Evolutionary conservation across 2,329 filamentous ascomycete genomes (phyloP).

Genomic region (Leptographium wingfieldii): DNA sequence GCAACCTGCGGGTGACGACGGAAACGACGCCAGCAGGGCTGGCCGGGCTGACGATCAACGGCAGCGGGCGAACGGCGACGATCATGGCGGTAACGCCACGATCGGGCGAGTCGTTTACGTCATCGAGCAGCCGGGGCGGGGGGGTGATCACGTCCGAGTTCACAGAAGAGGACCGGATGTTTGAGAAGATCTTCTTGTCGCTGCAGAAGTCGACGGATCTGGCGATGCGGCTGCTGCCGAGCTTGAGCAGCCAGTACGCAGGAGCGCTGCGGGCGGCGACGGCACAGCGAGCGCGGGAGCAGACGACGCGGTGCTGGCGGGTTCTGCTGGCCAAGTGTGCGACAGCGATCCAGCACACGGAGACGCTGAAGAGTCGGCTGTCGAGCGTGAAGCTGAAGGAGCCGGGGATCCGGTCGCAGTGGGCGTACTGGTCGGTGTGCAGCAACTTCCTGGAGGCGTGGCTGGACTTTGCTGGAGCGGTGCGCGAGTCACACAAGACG

Average conservation of each 20-base stretch:
- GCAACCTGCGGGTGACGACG: conserved; percentile 43
- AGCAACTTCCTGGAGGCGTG: conserved; percentile 62
- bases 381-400: conserved; percentile 77
- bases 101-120: conserved; percentile 69
- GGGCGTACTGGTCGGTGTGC: conserved; percentile 56
- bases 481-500: conserved; percentile 43
- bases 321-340: conserved; percentile 59
- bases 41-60: conserved; percentile 23
- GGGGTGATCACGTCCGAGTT: conserved; percentile 40
- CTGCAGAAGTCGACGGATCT: conserved; percentile 62
- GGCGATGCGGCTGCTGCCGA: conserved; percentile 58
- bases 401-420: conserved; percentile 55
- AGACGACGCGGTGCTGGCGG: conserved; percentile 53
- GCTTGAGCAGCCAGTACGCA: conserved; percentile 53
- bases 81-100: conserved; percentile 57
- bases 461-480: conserved; percentile 49
- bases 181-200: conserved; percentile 71
- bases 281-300: conserved; percentile 44
- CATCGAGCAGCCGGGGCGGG: conserved; percentile 35
- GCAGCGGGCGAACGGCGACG: conserved; percentile 35
- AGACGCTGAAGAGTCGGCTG: conserved; percentile 59
- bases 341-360: conserved; percentile 58
- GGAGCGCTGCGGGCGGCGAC: conserved; percentile 51
- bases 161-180: conserved; percentile 64
- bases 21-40: conserved; percentile 29